Evolutionary conservation across 2,329 filamentous ascomycete genomes (phyloP), one percentile per base, ranked within the genome.

Genomic region (Teratosphaeria pseudoeucalypti): DNA sequence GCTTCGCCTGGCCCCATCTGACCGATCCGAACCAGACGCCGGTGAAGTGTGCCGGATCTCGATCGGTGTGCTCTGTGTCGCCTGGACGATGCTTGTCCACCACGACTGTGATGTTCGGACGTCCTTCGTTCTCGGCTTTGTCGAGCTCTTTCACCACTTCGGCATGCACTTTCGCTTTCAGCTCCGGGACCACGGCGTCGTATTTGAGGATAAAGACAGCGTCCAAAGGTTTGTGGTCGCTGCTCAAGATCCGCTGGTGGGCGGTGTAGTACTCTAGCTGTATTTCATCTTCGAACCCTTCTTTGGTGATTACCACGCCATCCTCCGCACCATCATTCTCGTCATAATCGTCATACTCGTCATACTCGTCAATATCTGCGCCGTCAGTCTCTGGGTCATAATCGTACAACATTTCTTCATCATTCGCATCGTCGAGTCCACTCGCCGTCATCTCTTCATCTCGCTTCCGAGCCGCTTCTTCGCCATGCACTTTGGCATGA

Each of bases 141-240:
- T 99, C 94, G 7, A 97, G 78, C 68, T 96, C 89, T 58, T 88
- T 83, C 1, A 89, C 92, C 12, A 97, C 89, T 69, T 97, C 91
- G 59, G 89, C 85, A 62, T 96, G 88, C 0, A 97, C 80, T 63
- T 85, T 87, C 1, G 90, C 84, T 71, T 95, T 96, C 29, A 96
- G 77, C 32, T 92, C 86, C 0, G 91, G 88, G 0, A 95, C 85
- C 0, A 96, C 89, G 0, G 89, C 88, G 63, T 96, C 89, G 70
- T 94, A 96, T 53, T 88, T 86, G 7, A 99, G 75, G 0, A 83
- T 87, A 70, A 97, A 97, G 0, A 92, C 78, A 0, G 91, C 90
- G 60, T 86, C 84, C 1, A 99, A 77, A 0, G 94, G 95, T 72
- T 99, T 99, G 74, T 99, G 94, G 67, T 99, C 94, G 0, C 92